Conservation (phyloP, 2,329 filamentous ascomycete genomes). For the Fonsecaea nubica region DNA sequence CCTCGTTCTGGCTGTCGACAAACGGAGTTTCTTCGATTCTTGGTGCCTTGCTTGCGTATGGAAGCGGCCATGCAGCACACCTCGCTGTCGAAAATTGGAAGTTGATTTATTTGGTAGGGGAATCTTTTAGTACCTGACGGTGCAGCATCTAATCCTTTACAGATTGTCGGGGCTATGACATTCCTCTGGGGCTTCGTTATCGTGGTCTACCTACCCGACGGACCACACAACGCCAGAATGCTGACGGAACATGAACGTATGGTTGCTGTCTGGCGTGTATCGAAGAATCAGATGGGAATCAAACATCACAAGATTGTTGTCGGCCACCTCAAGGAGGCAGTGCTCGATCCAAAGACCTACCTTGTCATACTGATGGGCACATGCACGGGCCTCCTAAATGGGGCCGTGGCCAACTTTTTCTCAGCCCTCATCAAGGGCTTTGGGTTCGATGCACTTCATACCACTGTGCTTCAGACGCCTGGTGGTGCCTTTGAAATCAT, state of each 20-base stretch:
- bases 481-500: constrained; percentile 46
- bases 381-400: constrained; percentile 57
- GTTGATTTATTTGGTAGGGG: constrained; percentile 48
- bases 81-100: constrained; percentile 43
- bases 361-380: constrained; percentile 52
- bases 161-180: constrained; percentile 52
- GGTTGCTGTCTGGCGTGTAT: constrained; percentile 51
- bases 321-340: constrained; percentile 49
- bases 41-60: constrained; percentile 47
- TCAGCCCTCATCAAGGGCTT: constrained; percentile 56
- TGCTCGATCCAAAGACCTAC: constrained; percentile 49
- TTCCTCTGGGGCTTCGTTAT: constrained; percentile 51
- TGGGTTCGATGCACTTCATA: constrained; percentile 48
- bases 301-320: constrained; percentile 48
- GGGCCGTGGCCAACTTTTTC: constrained; percentile 58
- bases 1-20: constrained; percentile 47
- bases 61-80: constrained; percentile 45
- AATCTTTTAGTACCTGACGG: neutral
- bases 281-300: constrained; percentile 52
- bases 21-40: constrained; percentile 49
- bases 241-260: constrained; percentile 49
- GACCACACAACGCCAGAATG: constrained; percentile 49
- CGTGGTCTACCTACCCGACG: constrained; percentile 48
- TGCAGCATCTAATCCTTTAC: neutral
- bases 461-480: constrained; percentile 47